These are phyloP conservation scores for Pascua sp. DNA, from an alignment of 1,284 basidiomycete genomes.

Conservation along the genomic window DNA sequence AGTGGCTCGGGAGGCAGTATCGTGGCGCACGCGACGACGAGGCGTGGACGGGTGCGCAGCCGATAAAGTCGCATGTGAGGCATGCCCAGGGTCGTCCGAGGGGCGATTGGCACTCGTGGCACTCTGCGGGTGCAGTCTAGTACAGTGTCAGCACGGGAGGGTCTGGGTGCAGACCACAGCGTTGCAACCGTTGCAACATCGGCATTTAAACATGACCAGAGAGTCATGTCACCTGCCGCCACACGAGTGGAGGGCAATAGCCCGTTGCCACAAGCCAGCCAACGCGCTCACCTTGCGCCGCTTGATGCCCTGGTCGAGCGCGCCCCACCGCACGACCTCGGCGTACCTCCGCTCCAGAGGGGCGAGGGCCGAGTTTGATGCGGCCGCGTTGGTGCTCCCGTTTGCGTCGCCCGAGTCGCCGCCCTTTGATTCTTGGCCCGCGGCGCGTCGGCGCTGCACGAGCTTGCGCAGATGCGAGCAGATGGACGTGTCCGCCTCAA, in stretches of 20 bases:
- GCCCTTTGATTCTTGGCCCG: not conserved
- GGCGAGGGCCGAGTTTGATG: not conserved
- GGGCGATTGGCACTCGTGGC: constrained; percentile 60
- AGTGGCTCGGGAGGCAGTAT: constrained; percentile 32
- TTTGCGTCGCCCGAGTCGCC: too few relatives aligned
- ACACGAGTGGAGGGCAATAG: too few relatives aligned
- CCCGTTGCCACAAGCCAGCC: too few relatives aligned
- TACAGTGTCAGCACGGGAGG: constrained; percentile 6
- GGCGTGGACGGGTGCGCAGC: constrained; percentile 59
- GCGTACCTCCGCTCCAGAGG: constrained; percentile 25
- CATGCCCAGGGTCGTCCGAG: constrained; percentile 73
- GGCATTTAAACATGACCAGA: too few relatives aligned
- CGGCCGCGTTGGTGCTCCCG: too few relatives aligned
- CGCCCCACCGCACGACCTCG: constrained; percentile 36
- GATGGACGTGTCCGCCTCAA: constrained; percentile 32
- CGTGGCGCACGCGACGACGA: constrained; percentile 54
- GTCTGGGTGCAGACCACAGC: too few relatives aligned
- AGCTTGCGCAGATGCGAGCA: constrained; percentile 31
- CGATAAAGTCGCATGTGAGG: constrained; percentile 68
- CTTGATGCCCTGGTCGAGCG: constrained; percentile 33
- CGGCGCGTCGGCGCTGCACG: constrained; percentile 16
- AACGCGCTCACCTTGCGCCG: constrained; percentile 32
- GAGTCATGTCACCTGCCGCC: too few relatives aligned
- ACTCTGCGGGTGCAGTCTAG: constrained; percentile 56
- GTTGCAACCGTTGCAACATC: too few relatives aligned